A percentile compares a stretch with the other conserved stretches of the same genome.
phyloP scores from a whole-genome alignment of 192 early-diverging fungal species.

The Backusella mclennaniae region DNA sequence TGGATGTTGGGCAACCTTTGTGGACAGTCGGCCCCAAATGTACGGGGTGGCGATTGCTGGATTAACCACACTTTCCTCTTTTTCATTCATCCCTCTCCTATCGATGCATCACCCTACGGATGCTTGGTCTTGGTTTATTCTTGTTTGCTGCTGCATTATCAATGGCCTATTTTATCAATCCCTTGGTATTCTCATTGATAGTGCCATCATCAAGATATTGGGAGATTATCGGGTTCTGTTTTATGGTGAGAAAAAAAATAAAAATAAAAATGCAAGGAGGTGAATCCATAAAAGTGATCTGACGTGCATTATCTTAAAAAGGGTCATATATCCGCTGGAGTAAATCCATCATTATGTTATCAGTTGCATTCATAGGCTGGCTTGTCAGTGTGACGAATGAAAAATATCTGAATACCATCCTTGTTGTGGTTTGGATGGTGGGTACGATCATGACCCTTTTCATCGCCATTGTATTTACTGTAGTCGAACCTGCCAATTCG shows the following conservation, averaged over 20 bases:
- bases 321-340: conserved; percentile 10
- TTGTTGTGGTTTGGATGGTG: not conserved
- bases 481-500: conserved; percentile 3
- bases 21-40: not conserved
- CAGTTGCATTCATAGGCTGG: not conserved
- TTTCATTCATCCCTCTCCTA: not conserved
- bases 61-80: not conserved
- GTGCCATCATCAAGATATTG: conserved; percentile 22
- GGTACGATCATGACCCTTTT: not conserved
- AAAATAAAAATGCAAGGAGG: not conserved
- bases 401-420: not conserved
- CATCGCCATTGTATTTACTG: not conserved
- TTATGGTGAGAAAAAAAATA: conserved; percentile 22
- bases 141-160: conserved; percentile 13
- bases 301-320: conserved; percentile 15
- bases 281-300: not conserved
- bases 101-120: not conserved
- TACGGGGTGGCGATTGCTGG: not conserved
- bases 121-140: not conserved
- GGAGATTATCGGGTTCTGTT: conserved; percentile 28
- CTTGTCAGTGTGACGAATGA: conserved; percentile 4
- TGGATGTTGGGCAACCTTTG: not conserved
- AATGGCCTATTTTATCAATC: conserved; percentile 26
- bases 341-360: not conserved
- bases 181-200: conserved; percentile 15